Conservation (phyloP, 2,329 filamentous ascomycete species). For the Stylonectria norvegica region DNA sequence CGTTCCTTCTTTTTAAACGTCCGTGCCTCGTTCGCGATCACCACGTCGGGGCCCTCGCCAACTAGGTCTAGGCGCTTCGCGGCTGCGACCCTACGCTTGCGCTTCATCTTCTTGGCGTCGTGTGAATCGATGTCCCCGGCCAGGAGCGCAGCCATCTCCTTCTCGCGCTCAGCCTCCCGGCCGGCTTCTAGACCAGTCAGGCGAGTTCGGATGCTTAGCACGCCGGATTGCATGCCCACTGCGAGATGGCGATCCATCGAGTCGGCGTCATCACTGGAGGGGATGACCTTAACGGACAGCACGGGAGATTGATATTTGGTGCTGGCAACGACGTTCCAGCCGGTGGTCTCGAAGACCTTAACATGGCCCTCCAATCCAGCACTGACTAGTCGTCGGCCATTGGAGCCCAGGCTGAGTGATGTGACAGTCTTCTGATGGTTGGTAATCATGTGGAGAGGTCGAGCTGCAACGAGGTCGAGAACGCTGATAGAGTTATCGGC, state of each 20-base stretch:
- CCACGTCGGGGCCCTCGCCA: constrained; percentile 81
- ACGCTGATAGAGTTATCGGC: constrained; percentile 86
- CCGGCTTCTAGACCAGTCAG: constrained; percentile 78
- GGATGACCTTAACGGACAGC: constrained; percentile 74
- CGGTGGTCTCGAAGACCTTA: constrained; percentile 91
- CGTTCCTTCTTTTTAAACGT: constrained; percentile 58
- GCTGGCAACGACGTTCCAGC: constrained; percentile 94
- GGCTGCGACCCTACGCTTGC: constrained; percentile 54
- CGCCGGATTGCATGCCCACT: constrained; percentile 90
- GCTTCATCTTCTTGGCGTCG: constrained; percentile 68
- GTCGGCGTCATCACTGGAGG: constrained; percentile 32
- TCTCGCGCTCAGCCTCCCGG: constrained; percentile 70
- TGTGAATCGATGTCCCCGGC: constrained; percentile 75
- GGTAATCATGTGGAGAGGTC: constrained; percentile 78
- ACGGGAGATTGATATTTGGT: constrained; percentile 92
- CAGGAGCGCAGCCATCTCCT: constrained; percentile 79
- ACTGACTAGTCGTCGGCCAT: constrained; percentile 76
- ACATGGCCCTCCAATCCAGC: constrained; percentile 93
- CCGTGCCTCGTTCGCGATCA: constrained; percentile 70
- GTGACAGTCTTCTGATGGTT: constrained; percentile 99
- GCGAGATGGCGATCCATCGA: constrained; percentile 87
- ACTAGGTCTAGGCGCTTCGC: constrained; percentile 67
- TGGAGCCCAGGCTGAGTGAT: constrained; percentile 74
- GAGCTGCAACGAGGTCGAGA: constrained; percentile 86
- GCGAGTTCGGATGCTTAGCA: constrained; percentile 88